phyloP scores from a whole-genome alignment of 2,329 filamentous ascomycete species.

The Alternaria burnsii region DNA sequence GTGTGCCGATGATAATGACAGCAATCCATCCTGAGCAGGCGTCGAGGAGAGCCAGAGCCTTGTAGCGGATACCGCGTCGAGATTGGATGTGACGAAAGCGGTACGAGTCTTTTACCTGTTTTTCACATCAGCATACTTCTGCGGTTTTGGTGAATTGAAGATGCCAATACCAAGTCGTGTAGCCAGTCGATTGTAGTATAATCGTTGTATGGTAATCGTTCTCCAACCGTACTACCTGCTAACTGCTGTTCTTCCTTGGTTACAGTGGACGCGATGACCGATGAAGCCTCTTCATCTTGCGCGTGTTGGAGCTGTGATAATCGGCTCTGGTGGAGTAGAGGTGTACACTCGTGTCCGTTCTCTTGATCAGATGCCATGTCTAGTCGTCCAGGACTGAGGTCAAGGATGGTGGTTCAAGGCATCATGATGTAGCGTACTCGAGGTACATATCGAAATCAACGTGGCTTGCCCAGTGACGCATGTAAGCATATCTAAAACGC shows the following conservation, averaged over 20 bases:
- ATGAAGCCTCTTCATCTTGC: constrained; percentile 54
- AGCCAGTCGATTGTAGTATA: constrained; percentile 71
- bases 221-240: constrained; percentile 58
- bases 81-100: constrained; percentile 59
- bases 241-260: constrained; percentile 61
- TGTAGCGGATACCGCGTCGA: constrained; percentile 54
- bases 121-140: constrained; percentile 2
- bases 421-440: neutral
- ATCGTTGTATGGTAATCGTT: constrained; percentile 67
- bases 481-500: constrained; percentile 3
- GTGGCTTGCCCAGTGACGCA: constrained; percentile 18
- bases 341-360: constrained; percentile 45
- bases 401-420: neutral
- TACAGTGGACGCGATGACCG: constrained; percentile 55
- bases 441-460: neutral
- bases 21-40: constrained; percentile 65
- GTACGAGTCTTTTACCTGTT: constrained; percentile 64
- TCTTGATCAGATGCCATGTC: constrained; percentile 36
- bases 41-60: constrained; percentile 56
- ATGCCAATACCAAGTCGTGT: constrained; percentile 60
- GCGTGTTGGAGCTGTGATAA: constrained; percentile 47
- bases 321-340: constrained; percentile 44
- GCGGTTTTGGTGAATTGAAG: neutral
- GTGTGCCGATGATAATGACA: constrained; percentile 61
- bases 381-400: neutral